Conservation (phyloP, 2,329 filamentous ascomycete species). For the Graphilbum sp. region DNA sequence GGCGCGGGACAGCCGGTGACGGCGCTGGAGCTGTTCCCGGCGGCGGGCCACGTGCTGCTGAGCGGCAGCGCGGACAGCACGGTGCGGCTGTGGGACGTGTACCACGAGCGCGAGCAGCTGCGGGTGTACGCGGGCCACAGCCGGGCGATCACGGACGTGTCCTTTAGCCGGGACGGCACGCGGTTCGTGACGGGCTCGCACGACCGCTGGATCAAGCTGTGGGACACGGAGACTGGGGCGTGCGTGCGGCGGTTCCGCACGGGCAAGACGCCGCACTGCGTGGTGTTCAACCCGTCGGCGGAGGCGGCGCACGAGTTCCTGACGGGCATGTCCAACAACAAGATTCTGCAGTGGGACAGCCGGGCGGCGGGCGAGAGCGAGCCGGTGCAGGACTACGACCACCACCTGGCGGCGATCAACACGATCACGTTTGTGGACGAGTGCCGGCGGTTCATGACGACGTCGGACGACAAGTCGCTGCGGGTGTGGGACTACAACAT, state of each 20-base stretch:
- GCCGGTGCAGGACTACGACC: slow-evolving; percentile 92
- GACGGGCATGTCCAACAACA: slow-evolving; percentile 96
- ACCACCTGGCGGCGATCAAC: slow-evolving; percentile 94
- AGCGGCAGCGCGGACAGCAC: slow-evolving; percentile 83
- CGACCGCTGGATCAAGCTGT: slow-evolving; percentile 91
- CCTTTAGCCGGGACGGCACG: slow-evolving; percentile 67
- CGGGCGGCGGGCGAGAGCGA: slow-evolving; percentile 46
- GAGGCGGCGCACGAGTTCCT: slow-evolving; percentile 78
- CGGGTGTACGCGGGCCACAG: slow-evolving; percentile 84
- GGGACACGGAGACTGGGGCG: slow-evolving; percentile 90
- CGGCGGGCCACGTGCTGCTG: slow-evolving; percentile 72
- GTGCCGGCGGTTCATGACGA: slow-evolving; percentile 90
- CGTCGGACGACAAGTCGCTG: slow-evolving; percentile 89
- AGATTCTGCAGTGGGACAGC: slow-evolving; percentile 93
- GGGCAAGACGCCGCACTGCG: slow-evolving; percentile 86
- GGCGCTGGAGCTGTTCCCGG: slow-evolving; percentile 76
- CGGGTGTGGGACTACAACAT: slow-evolving; percentile 98
- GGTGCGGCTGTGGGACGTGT: slow-evolving; percentile 88
- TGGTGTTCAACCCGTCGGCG: slow-evolving; percentile 76
- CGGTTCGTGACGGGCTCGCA: slow-evolving; percentile 86
- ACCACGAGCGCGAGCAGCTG: slow-evolving; percentile 74
- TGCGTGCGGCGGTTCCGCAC: slow-evolving; percentile 82
- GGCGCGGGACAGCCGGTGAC: slow-evolving; percentile 62
- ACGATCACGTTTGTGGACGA: slow-evolving; percentile 94
- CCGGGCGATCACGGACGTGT: slow-evolving; percentile 78